Conservation (phyloP, 2,329 filamentous ascomycete species). For the Sporothrix humicola region DNA sequence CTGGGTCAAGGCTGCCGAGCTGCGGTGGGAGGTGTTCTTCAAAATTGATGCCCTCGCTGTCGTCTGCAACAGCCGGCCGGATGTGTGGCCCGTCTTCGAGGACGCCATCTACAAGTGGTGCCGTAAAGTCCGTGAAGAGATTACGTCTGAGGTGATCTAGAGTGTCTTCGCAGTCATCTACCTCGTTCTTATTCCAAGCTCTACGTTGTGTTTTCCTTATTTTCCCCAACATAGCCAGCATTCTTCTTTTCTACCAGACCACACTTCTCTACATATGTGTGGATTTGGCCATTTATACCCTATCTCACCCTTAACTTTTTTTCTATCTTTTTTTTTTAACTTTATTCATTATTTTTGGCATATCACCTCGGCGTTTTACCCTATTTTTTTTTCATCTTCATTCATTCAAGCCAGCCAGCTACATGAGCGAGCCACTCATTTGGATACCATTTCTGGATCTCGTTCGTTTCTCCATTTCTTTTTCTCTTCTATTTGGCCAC, state of each 20-base stretch:
- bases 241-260: conserved; percentile 16
- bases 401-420: conserved; percentile 1
- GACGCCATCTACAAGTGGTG: conserved; percentile 84
- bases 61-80: conserved; percentile 72
- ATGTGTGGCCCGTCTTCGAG: conserved; percentile 83
- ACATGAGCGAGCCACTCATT: conserved; percentile 23
- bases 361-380: conserved; percentile 3
- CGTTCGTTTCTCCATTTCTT: not conserved
- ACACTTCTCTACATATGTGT: not conserved
- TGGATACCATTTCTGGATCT: conserved; percentile 1
- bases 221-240: not conserved
- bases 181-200: not conserved
- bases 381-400: not conserved
- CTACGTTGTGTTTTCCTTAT: not conserved
- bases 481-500: not conserved
- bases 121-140: conserved; percentile 78
- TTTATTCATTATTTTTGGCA: not conserved
- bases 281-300: conserved; percentile 23
- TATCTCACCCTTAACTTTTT: not conserved
- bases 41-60: conserved; percentile 85
- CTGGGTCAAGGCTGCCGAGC: conserved; percentile 94
- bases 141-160: conserved; percentile 65
- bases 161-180: not conserved
- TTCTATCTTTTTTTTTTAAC: not conserved
- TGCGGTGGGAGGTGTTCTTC: conserved; percentile 87